These are phyloP conservation scores for Geranium brycei DNA, from an alignment of 345 rosid species.

Conservation along the genomic window DNA sequence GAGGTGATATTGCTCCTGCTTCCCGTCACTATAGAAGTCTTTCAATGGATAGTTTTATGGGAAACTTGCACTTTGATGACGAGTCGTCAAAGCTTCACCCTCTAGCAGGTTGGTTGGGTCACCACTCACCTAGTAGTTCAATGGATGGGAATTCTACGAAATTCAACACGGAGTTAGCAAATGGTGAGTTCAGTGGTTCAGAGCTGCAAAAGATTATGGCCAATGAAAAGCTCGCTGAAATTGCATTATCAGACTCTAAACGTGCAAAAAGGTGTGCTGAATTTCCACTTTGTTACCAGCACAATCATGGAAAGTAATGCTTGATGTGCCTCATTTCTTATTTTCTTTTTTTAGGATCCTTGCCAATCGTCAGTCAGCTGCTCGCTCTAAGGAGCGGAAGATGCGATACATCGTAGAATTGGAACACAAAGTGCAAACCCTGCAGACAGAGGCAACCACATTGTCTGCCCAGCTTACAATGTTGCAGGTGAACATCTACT, in stretches of 20 bases:
- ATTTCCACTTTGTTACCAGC: too few relatives aligned
- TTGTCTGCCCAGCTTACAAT: slow-evolving; percentile 15
- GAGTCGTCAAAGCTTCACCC: slow-evolving; percentile 22
- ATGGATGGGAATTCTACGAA: too few relatives aligned
- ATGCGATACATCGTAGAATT: slow-evolving; percentile 15
- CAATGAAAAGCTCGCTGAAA: slow-evolving; percentile 70
- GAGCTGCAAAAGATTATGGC: slow-evolving; percentile 65
- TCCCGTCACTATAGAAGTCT: slow-evolving; percentile 47
- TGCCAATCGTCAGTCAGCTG: slow-evolving; percentile 11
- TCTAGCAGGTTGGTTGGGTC: not conserved
- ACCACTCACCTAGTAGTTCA: too few relatives aligned
- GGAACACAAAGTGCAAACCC: slow-evolving; percentile 13
- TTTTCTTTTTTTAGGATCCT: too few relatives aligned
- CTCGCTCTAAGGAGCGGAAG: slow-evolving; percentile 18
- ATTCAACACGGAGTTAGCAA: slow-evolving; percentile 29
- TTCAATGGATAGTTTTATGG: slow-evolving; percentile 72
- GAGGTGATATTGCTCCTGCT: slow-evolving; percentile 41
- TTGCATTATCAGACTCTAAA: slow-evolving; percentile 63
- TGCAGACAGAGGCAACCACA: slow-evolving; percentile 14
- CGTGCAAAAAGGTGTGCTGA: slow-evolving; percentile 21
- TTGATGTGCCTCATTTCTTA: too few relatives aligned
- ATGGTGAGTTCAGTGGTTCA: slow-evolving; percentile 43
- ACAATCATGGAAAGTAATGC: too few relatives aligned
- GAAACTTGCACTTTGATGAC: slow-evolving; percentile 34
- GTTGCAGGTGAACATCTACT: slow-evolving; percentile 8